Conservation (phyloP, 2,329 filamentous ascomycete species). For the Aspergillus sp. region DNA sequence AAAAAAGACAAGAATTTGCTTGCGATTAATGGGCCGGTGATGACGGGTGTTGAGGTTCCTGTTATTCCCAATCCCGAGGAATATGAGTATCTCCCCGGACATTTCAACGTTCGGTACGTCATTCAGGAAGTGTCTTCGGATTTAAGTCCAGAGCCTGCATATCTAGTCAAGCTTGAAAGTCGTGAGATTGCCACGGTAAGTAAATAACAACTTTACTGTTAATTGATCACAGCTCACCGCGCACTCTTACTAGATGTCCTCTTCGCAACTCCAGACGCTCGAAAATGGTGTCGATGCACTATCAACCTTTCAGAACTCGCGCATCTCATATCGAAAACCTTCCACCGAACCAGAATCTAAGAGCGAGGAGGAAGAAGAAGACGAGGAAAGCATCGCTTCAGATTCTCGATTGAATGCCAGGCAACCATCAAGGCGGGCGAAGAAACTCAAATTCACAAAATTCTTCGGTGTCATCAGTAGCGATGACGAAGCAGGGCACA, state of each 20-base stretch:
- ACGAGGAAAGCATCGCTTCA: conserved; percentile 19
- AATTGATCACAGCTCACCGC: conserved; percentile 5
- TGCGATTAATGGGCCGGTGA: conserved; percentile 1
- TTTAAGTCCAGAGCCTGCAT: conserved; percentile 27
- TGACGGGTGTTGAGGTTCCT: conserved; percentile 38
- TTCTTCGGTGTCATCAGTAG: conserved; percentile 27
- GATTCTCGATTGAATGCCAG: conserved; percentile 2
- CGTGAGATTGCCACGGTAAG: conserved; percentile 42
- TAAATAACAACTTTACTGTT: conserved; percentile 7
- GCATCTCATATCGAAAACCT: conserved; percentile 10
- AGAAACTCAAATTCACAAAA: conserved; percentile 23
- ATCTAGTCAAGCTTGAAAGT: conserved; percentile 41
- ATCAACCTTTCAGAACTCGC: conserved; percentile 26
- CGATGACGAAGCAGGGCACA: conserved; percentile 21
- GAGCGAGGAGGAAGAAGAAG: conserved; percentile 8
- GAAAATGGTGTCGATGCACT: conserved; percentile 36
- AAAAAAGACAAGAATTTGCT: not conserved
- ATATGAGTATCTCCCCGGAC: conserved; percentile 46
- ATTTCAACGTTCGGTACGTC: conserved; percentile 40
- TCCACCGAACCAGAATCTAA: conserved; percentile 7
- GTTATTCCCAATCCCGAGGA: conserved; percentile 34
- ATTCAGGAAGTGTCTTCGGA: conserved; percentile 32
- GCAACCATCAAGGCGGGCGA: conserved; percentile 19
- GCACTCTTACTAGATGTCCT: conserved; percentile 31
- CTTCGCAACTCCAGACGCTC: conserved; percentile 31